Evolutionary conservation across 352 stramenopile genomes (phyloP).

Genomic region (Phytophthora foliorum): DNA sequence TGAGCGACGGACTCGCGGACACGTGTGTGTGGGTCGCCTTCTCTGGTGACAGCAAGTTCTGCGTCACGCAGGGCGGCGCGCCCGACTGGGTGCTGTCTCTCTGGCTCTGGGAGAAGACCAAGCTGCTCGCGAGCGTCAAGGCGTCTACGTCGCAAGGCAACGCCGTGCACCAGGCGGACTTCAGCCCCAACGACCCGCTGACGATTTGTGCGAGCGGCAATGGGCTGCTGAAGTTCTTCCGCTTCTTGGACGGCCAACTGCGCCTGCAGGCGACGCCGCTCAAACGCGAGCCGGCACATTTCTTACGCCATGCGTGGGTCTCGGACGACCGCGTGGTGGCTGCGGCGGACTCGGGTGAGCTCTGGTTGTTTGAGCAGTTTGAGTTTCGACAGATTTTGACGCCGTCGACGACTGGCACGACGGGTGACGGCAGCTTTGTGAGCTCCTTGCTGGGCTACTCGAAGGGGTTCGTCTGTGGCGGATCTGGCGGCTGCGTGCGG

Average conservation of each 20-base stretch:
- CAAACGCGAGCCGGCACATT: constrained; percentile 87
- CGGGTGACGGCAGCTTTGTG: constrained; percentile 84
- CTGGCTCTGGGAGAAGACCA: constrained; percentile 95
- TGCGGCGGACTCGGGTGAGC: constrained; percentile 88
- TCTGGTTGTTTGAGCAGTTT: constrained; percentile 95
- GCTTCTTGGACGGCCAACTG: constrained; percentile 87
- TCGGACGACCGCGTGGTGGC: constrained; percentile 92
- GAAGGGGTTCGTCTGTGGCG: constrained; percentile 91
- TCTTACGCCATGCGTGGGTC: constrained; percentile 93
- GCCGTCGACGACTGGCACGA: constrained; percentile 40
- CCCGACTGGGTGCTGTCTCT: constrained; percentile 93
- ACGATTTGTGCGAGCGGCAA: constrained; percentile 92
- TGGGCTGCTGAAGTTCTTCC: constrained; percentile 92
- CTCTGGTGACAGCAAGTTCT: constrained; percentile 92
- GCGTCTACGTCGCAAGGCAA: constrained; percentile 73
- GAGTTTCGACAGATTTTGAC: constrained; percentile 92
- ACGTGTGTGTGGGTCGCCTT: constrained; percentile 88
- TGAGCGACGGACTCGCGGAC: constrained; percentile 83
- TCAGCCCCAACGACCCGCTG: constrained; percentile 87
- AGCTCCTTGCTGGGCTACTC: constrained; percentile 90
- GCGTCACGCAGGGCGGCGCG: constrained; percentile 87
- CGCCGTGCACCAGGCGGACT: constrained; percentile 89
- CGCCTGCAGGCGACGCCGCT: constrained; percentile 72
- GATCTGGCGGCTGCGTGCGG: constrained; percentile 75
- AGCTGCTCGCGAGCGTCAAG: constrained; percentile 84